Evolutionary conservation across 768 basidiomycete species (phyloP), one percentile per base, ranked within the genome.

Genomic region (Cytidiella melzeri): DNA sequence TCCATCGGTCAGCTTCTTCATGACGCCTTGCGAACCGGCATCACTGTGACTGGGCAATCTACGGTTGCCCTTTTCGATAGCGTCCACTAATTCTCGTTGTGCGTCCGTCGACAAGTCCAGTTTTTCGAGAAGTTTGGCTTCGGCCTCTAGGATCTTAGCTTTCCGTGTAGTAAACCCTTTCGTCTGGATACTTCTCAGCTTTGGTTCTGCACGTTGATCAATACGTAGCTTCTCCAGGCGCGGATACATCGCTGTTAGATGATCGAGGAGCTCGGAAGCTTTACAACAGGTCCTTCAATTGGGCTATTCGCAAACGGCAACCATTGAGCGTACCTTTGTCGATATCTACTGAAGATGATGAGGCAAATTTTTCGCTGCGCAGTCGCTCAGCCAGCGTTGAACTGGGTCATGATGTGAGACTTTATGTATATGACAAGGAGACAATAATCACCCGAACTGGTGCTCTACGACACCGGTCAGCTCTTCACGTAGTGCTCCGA

Each of bases 101-200:
- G 19, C 19, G 1, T 20, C 7, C 3, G 12, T 20, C 9, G 36
- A 19, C 37, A 48, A 18, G 5, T 42, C 40, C 5, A 41, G 48
- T 3, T 18, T n/a, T 3, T 43, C 19, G 48, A 41, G 34, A n/a
- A 45, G 20, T 25, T 13, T 1, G 1, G 18, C 27, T 10, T 7
- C 12, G 7, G 23, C 4, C 5, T 23, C n/a, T 9, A 51, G 37
- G 7, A 51, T n/a, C 12, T 36, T 21, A 11, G 38, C 44, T 27
- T 46, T 45, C 5, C 26, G 41, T 3, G 13, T 37, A 2, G 43
- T 27, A 19, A 51, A 51, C 12, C 13, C 45, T 28, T 46, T 51
- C 7, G 25, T 19, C 11, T 19, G 19, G 19, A 51, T 39, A 19
- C 26, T 19, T 45, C 23, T 38, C 3, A 51, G 44, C 44, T 51